These are phyloP conservation scores for Chrysoporthe deuterocubensis DNA, from an alignment of 2,329 filamentous ascomycete species.

Conservation along the genomic window DNA sequence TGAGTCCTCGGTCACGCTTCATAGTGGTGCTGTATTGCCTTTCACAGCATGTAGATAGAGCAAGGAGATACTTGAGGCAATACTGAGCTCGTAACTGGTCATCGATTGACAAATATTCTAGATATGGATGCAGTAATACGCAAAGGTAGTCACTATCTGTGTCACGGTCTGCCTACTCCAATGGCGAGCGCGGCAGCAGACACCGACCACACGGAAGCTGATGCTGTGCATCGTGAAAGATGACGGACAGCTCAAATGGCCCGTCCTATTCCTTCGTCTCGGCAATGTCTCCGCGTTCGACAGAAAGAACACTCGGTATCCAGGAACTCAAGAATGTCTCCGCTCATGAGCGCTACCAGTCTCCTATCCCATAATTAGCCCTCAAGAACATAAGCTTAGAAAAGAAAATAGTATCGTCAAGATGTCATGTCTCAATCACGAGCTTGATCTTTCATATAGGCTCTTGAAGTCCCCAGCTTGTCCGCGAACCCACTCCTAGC, in stretches of 20 bases:
- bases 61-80: neutral
- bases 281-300: conserved; percentile 14
- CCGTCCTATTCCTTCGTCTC: neutral
- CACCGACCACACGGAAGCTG: conserved; percentile 17
- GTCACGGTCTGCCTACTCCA: neutral
- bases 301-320: conserved; percentile 8
- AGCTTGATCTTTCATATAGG: neutral
- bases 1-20: neutral
- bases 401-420: conserved; percentile 10
- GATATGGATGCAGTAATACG: neutral
- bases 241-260: conserved; percentile 6
- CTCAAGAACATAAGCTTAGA: conserved; percentile 11
- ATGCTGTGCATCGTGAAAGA: conserved; percentile 19
- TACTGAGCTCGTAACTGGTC: neutral
- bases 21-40: neutral
- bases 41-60: neutral
- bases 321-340: neutral
- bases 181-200: neutral
- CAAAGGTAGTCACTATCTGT: neutral
- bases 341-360: neutral
- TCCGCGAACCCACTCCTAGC: neutral
- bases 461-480: neutral
- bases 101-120: neutral
- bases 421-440: conserved; percentile 6
- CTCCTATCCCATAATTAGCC: neutral